Evolutionary conservation across 768 basidiomycete species (phyloP), one percentile per base, ranked within the genome.

Genomic region (Rhodotorula sphaerocarpa): DNA sequence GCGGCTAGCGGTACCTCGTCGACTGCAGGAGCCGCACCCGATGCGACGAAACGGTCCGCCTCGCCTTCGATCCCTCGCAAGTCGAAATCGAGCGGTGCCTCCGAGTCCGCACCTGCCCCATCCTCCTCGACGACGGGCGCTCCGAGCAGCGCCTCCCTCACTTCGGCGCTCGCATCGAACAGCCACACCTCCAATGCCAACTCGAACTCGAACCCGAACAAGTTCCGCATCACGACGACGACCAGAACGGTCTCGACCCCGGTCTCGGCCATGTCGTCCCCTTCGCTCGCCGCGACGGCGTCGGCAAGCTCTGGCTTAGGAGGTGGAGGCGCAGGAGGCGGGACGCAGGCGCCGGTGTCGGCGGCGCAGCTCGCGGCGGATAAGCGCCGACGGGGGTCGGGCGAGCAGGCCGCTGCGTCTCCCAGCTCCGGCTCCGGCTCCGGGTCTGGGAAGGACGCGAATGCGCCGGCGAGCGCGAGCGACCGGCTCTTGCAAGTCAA

Each of bases 211-310:
- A n/a, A n/a, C n/a, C 45, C 46, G 25, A 43, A 34, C 53, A 59
- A 59, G 33, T 50, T 64, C 47, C 51, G 63, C 25, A 64, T 64
- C 57, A 64, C 63, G n/a, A 64, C 63, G 12, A 50, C 39, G 16
- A 64, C 63, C 27, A 47, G 55, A 34, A 64, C 57, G 23, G 53
- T 64, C 27, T 27, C 63, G 31, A 55, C 57, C 5, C 46, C 63
- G 5, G n/a, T 18, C n/a, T 12, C 34, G n/a, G n/a, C 36, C 34
- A n/a, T 14, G 12, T 23, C 46, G 23, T 25, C 45, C 27, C 25
- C 45, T 15, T 31, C 54, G 12, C 45, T 46, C 12, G 31, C 44
- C 7, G 27, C 46, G n/a, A 16, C 42, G 7, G 21, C 30, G 20
- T 21, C 28, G 30, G 50, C n/a, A 52, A n/a, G n/a, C n/a, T n/a